phyloP scores from a whole-genome alignment of 2,329 filamentous ascomycete species.

The Colletotrichum sp. region DNA sequence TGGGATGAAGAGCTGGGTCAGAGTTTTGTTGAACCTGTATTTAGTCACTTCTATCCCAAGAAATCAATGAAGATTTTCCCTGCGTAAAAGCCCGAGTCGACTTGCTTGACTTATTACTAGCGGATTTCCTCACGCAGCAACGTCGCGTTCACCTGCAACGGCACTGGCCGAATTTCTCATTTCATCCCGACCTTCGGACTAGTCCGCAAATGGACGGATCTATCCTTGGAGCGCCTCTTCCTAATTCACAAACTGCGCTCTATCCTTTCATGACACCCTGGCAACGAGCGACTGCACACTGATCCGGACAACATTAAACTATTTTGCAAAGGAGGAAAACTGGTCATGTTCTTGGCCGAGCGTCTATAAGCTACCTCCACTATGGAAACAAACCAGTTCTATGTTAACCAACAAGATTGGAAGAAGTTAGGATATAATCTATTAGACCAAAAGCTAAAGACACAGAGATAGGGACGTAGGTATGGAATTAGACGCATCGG shows the following conservation, averaged over 20 bases:
- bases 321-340: too few species aligned
- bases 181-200: not conserved
- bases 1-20: not conserved
- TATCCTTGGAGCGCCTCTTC: fast-evolving
- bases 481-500: not conserved
- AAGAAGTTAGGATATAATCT: not conserved
- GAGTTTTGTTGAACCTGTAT: not conserved
- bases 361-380: not conserved
- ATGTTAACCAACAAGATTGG: not conserved
- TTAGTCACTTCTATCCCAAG: not conserved
- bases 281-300: too few species aligned
- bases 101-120: not conserved
- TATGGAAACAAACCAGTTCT: not conserved
- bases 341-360: too few species aligned
- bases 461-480: not conserved
- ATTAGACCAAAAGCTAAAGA: not conserved
- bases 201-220: not conserved
- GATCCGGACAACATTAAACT: too few species aligned
- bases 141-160: not conserved
- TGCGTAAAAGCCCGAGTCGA: not conserved
- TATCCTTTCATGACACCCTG: too few species aligned
- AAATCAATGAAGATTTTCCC: not conserved
- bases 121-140: not conserved
- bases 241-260: not conserved
- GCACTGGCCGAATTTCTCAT: not conserved